phyloP scores from a whole-genome alignment of 2,329 filamentous ascomycete species.

The Coniochaeta hoffmannii region DNA sequence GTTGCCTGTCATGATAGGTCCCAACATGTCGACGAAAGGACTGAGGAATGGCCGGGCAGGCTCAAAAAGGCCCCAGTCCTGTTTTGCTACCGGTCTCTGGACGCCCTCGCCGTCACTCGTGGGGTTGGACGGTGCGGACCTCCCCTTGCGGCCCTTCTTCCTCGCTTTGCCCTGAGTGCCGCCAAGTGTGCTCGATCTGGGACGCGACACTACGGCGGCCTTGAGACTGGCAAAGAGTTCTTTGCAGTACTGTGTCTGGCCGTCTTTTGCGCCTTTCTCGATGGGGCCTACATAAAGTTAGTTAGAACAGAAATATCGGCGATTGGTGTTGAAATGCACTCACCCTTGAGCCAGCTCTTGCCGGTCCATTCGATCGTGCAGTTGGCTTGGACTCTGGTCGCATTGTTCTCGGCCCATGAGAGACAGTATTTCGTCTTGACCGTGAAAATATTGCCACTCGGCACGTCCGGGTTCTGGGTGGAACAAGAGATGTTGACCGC shows the following conservation, averaged over 20 bases:
- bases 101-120: slow-evolving; percentile 29
- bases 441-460: slow-evolving; percentile 83
- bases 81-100: slow-evolving; percentile 33
- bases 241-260: slow-evolving; percentile 75
- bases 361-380: slow-evolving; percentile 93
- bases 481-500: slow-evolving; percentile 73
- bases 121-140: slow-evolving; percentile 34
- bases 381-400: slow-evolving; percentile 78
- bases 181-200: slow-evolving; percentile 39
- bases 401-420: slow-evolving; percentile 82
- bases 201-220: slow-evolving; percentile 54
- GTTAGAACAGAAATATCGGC: slow-evolving; percentile 2
- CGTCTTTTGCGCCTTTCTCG: slow-evolving; percentile 89
- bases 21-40: slow-evolving; percentile 61
- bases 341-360: slow-evolving; percentile 97
- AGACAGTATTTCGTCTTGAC: slow-evolving; percentile 94
- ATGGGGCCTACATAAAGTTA: slow-evolving; percentile 62
- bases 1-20: slow-evolving; percentile 67
- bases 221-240: slow-evolving; percentile 71
- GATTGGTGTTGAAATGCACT: slow-evolving; percentile 16
- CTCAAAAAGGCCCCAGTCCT: slow-evolving; percentile 75
- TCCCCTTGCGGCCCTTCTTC: slow-evolving; percentile 51
- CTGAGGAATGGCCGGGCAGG: slow-evolving; percentile 63
- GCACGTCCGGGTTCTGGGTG: slow-evolving; percentile 90
- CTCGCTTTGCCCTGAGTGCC: slow-evolving; percentile 47